Evolutionary conservation across 1,284 basidiomycete genomes (phyloP), one percentile per base, ranked within the genome.

Genomic region (Rhodotorula sp.): DNA sequence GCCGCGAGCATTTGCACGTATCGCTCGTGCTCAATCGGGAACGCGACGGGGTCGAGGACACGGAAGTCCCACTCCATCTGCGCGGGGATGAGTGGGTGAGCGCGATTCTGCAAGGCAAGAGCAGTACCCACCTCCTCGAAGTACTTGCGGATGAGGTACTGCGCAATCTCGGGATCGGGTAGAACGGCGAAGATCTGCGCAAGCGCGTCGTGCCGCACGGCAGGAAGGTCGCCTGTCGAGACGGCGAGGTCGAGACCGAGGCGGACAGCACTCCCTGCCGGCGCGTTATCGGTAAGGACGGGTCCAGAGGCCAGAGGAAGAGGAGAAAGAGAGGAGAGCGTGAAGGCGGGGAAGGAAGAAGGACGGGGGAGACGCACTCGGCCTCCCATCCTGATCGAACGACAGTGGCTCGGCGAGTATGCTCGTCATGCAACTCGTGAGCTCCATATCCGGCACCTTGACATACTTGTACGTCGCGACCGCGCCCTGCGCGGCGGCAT

Each of bases 11-110:
- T 76, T 60, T 78, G 61, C 53, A 65, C 59, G 34, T 68, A 74
- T 2, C 75, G 73, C 41, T 69, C 64, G 48, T 75, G 59, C 61
- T 78, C 77, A 44, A 66, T 37, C 0, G 63, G 66, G 48, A 78
- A 75, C 1, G 75, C 73, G 22, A 70, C 62, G 3, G 72, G 57
- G 57, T 78, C 75, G 41, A 78, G 61, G 0, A 75, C 66, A 0
- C 57, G 55, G 53, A 73, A 78, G 36, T 76, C 72, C 74, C 74
- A 78, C 50, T 76, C 68, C 46, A 78, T 74, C 66, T 70, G 65
- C 27, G 21, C 9, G 34, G 2, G 15, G 6, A 37, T 9, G 8
- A 10, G n/a, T 32, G n/a, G 34, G 55, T 56, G 22, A 55, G 53
- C 32, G 15, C n/a, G n/a, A n/a, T n/a, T n/a, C n/a, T n/a, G 32